Conservation (phyloP, 116 monocot species). For the Papilionanthe hybrid region DNA sequence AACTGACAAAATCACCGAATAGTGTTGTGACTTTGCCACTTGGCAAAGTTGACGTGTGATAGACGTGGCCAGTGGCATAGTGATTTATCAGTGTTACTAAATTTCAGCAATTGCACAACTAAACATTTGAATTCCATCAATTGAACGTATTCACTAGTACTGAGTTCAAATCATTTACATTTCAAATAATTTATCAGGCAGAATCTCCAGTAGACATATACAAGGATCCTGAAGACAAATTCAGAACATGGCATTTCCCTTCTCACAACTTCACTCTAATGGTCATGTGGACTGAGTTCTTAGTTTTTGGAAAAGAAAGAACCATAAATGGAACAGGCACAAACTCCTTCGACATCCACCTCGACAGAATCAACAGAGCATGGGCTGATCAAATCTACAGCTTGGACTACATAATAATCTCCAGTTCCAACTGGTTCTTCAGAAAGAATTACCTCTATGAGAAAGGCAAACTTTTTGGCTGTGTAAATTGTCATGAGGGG, state of each 20-base stretch:
- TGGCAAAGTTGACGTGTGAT: too few relatives aligned
- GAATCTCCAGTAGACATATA: slow-evolving; percentile 28
- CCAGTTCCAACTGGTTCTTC: slow-evolving; percentile 38
- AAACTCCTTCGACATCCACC: slow-evolving; percentile 26
- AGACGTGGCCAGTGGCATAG: too few relatives aligned
- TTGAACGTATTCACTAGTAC: not conserved
- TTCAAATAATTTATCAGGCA: slow-evolving; percentile 25
- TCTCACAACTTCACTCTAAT: slow-evolving; percentile 53
- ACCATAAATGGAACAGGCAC: slow-evolving; percentile 17
- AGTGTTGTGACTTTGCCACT: too few relatives aligned
- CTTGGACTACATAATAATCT: slow-evolving; percentile 29
- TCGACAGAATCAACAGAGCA: slow-evolving; percentile 31
- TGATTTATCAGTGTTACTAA: too few relatives aligned
- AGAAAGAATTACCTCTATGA: slow-evolving; percentile 29
- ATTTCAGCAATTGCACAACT: too few relatives aligned
- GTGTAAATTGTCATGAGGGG: slow-evolving; percentile 37
- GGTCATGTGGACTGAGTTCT: slow-evolving; percentile 39
- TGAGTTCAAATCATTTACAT: not conserved
- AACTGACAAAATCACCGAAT: too few relatives aligned
- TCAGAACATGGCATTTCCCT: slow-evolving; percentile 44
- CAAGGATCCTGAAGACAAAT: slow-evolving; percentile 31
- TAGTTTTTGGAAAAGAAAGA: slow-evolving; percentile 33
- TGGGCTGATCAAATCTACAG: slow-evolving; percentile 29
- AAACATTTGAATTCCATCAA: too few relatives aligned
- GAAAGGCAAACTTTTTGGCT: slow-evolving; percentile 28